These are phyloP conservation scores for Pseudocercospora eumusae DNA, from an alignment of 2,329 filamentous ascomycete genomes.

Conservation along the genomic window DNA sequence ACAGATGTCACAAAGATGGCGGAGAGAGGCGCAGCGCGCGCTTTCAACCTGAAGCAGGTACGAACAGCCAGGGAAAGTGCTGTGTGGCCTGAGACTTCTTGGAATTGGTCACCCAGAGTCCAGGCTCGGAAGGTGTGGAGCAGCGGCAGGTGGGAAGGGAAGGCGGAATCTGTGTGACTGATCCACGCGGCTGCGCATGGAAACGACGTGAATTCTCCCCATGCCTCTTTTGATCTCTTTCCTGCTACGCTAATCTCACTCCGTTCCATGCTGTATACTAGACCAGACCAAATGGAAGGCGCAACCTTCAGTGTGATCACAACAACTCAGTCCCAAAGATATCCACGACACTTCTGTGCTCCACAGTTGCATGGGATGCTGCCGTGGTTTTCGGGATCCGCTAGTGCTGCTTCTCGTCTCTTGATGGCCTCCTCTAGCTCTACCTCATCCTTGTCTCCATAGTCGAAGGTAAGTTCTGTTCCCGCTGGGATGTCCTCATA, in stretches of 20 bases:
- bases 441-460: constrained; percentile 64
- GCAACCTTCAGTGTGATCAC: too few species aligned
- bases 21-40: neutral
- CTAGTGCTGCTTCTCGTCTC: constrained; percentile 43
- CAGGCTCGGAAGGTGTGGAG: neutral
- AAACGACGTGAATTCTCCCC: neutral
- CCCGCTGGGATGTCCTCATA: constrained; percentile 63
- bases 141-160: neutral
- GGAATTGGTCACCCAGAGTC: neutral
- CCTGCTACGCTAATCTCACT: neutral
- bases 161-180: neutral
- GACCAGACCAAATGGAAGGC: neutral
- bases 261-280: neutral
- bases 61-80: neutral
- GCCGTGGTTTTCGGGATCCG: constrained; percentile 53
- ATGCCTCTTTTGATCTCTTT: neutral
- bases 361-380: constrained; percentile 57
- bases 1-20: neutral
- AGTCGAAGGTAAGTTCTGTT: constrained; percentile 78
- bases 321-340: constrained; percentile 56
- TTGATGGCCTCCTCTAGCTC: constrained; percentile 36
- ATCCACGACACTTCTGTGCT: constrained; percentile 66
- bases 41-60: neutral
- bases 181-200: neutral
- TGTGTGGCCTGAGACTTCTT: neutral